A percentile compares a stretch with the other conserved stretches of the same genome.
Conservation (phyloP, 257 asterid species). For the Nicotiana noctiflora region DNA sequence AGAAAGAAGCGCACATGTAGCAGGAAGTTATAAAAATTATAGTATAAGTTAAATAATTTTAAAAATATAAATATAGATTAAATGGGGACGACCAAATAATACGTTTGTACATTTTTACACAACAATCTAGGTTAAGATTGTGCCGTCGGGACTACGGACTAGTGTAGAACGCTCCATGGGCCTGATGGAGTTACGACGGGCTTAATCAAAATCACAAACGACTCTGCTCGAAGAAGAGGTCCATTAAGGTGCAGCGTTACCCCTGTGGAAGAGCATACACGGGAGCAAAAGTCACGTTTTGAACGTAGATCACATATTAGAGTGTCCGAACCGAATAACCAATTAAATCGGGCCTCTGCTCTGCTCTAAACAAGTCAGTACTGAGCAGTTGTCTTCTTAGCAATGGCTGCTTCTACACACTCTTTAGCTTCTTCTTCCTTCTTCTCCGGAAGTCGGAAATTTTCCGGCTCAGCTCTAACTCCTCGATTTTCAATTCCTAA, state of each 20-base stretch:
- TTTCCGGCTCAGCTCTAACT: not conserved
- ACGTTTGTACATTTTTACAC: too few species aligned
- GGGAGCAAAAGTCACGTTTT: not conserved
- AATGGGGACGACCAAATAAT: too few species aligned
- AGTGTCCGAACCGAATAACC: not conserved
- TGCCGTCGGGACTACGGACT: not conserved
- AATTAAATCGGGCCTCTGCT: not conserved
- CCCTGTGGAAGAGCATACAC: conserved; percentile 1
- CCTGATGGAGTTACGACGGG: too few species aligned
- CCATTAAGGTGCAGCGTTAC: not conserved
- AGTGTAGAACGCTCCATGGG: not conserved
- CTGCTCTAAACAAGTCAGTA: conserved; percentile 8
- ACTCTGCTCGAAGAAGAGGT: not conserved
- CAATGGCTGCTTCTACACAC: conserved; percentile 20
- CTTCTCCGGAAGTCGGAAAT: conserved; percentile 7
- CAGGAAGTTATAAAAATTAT: too few species aligned
- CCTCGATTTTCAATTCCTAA: conserved; percentile 12
- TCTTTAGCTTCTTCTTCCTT: conserved; percentile 24
- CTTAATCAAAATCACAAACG: not conserved
- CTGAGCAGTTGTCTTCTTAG: not conserved
- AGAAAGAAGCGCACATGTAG: too few species aligned
- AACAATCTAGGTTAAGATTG: too few species aligned
- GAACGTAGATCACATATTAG: conserved; percentile 2
- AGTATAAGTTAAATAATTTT: too few species aligned
- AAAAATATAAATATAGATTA: too few species aligned